Base-by-base conservation (phyloP, 768 basidiomycete species). In the Sarcomyxa edulis region DNA sequence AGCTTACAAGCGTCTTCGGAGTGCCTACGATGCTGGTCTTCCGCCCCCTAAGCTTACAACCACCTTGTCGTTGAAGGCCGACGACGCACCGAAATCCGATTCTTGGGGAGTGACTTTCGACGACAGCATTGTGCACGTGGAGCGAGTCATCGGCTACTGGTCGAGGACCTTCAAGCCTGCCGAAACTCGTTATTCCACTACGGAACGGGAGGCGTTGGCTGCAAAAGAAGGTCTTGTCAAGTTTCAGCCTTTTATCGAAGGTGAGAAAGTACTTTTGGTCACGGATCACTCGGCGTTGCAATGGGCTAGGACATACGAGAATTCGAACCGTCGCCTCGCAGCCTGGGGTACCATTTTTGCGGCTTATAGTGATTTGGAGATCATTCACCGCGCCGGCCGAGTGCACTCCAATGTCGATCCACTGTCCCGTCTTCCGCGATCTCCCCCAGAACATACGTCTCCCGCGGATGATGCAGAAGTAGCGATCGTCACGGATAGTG, bases 371-470 rank as follows among this genome's bases (percentile, higher is more conserved):
- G 43, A 44, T 0, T 39, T 66, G 0, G 46, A 48, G 31, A 61
- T 65, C 11, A 45, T 59, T 1, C 64, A 64, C 29, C 37, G 58
- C 12, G 45, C 61, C 0, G 64, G 64, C 0, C 10, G 53, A 20
- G 43, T n/a, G n/a, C n/a, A n/a, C n/a, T n/a, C n/a, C n/a, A n/a
- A n/a, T n/a, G n/a, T n/a, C n/a, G n/a, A n/a, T 61, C 0, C 64
- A 65, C 32, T 62, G 56, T 1, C 35, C 55, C 55, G 0, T 28
- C 54, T 0, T 54, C 55, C 0, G n/a, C 48, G 9, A 35, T 35
- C 6, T 22, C 33, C 6, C 33, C 9, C 6, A 15, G 7, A 14
- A 21, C 33, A 35, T 21, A 15, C 11, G 20, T 35, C 33, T 6
- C 33, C 33, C 7, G 7, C 15, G 8, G 8, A 7, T 12, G 33